Evolutionary conservation across 257 asterid species (phyloP), one percentile per base, ranked within the genome.

Genomic region (Solanum sejunctum): DNA sequence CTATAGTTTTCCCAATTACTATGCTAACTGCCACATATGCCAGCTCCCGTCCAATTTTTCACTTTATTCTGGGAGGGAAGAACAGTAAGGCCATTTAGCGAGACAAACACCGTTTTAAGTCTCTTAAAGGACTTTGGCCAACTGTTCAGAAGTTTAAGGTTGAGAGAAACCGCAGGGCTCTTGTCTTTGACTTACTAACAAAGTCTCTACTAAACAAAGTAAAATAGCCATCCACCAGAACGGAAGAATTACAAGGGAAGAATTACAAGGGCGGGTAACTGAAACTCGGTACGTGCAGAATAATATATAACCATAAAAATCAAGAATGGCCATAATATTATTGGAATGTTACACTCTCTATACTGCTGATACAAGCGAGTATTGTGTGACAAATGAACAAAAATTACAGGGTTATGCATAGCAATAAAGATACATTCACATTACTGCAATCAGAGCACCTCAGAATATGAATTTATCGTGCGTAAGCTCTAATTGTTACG

Each of bases 401-500:
- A 86, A 66, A 69, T 80, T 67, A 84, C 83, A 78, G n/a, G 52
- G 84, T 83, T 83, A 70, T 57, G 52, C 83, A 79, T 79, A 57
- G 52, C 57, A 67, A 41, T 57, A 80, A 70, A 77, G 64, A 47
- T 51, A 66, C 45, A 66, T 26, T 45, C 63, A 75, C 73, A 16
- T 10, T 78, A 49, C 71, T 58, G 58, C 67, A 66, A 16, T 1
- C 77, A 55, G 47, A 28, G 66, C 75, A 26, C 85, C 57, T 39
- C 57, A 49, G 55, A 26, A 64, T 54, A 26, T 36, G 61, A 71
- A 39, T 81, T 72, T 36, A 69, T 66, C 77, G 55, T 72, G n/a
- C 23, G 70, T 80, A 72, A 71, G 49, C 58, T 49, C 45, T 72
- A 71, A 85, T 78, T 13, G 83, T 85, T 91, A 96, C 84, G 98